Evolutionary conservation across 495 filamentous ascomycete species (phyloP).

Genomic region (Schizothecium vesticola): DNA sequence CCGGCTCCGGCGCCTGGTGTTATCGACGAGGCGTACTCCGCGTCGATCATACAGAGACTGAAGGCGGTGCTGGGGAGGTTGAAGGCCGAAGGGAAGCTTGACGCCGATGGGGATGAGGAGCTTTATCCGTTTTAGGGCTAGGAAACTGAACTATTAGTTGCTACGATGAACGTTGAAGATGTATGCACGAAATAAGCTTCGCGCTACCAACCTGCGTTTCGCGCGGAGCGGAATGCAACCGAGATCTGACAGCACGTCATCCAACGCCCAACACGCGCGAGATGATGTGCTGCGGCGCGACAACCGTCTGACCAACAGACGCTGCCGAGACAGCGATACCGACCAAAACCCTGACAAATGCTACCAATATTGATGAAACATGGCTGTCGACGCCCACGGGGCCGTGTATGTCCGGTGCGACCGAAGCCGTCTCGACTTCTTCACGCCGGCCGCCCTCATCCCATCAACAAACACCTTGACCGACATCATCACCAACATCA

Average conservation of each 20-base stretch:
- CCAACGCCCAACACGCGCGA: conserved; percentile 5
- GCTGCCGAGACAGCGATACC: not conserved
- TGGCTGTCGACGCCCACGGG: no score
- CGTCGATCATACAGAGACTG: not conserved
- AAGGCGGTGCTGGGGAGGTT: not conserved
- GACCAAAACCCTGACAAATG: not conserved
- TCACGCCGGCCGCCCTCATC: not conserved
- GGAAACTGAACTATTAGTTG: no score
- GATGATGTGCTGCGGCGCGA: conserved; percentile 12
- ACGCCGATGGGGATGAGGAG: not conserved
- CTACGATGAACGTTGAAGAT: no score
- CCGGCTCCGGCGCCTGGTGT: not conserved
- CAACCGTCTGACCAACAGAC: not conserved
- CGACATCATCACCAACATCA: not conserved
- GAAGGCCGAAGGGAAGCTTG: not conserved
- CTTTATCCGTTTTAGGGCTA: not conserved
- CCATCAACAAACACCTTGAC: not conserved
- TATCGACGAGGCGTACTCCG: not conserved
- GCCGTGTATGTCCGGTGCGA: no score
- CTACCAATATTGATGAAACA: no score
- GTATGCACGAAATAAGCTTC: not conserved
- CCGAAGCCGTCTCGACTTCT: not conserved
- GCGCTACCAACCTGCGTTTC: not conserved
- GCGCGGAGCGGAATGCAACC: not conserved
- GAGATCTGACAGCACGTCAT: conserved; percentile 12